Base-by-base conservation (phyloP, 2,329 filamentous ascomycete genomes). In the Alternaria gansuensis region DNA sequence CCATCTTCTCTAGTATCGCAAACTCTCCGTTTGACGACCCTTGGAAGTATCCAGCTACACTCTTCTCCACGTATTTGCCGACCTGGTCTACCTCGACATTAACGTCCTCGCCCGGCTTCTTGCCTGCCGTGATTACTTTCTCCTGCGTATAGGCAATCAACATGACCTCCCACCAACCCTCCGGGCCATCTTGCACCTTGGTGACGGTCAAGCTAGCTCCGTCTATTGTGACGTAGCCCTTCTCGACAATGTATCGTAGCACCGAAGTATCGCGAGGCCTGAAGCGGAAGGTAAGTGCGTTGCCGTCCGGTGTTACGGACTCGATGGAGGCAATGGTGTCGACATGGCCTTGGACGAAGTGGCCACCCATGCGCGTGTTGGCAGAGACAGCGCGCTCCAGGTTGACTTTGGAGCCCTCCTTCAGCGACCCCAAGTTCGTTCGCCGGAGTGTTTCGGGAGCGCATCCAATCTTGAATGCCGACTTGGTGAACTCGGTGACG, bases 331-430 rank as follows among this genome's bases (percentile, higher is more conserved):
- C 95, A 37, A 90, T 88, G 10, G 92, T 94, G 79, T 99, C 96
- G 60, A 99, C 94, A 78, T 99, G 95, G 39, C 95, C 95, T 80
- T 99, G 96, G 31, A 98, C 94, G 72, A 98, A 97, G 81, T 99
- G 95, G 0, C 95, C 95, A 45, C 96, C 95, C 92, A 99, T 98
- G 54, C 95, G 91, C 44, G 94, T 97, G 71, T 90, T 87, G 4
- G 93, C 92, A 17, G 90, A 90, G 53, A 99, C 93, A 3, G 95
- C 94, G 14, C 95, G 89, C 83, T 99, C 95, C 52, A 99, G 89
- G 78, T 99, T 99, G 66, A 98, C 93, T 23, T 82, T 82, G 60
- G 88, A 90, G 40, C 83, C 83, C 60, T 86, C 76, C 46, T 81
- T 79, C 52, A 99, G 84, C 21, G 82, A 82, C 62, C 93, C 94